These are phyloP conservation scores for Sporothrix pallida DNA, from an alignment of 2,329 filamentous ascomycete species.

Conservation along the genomic window DNA sequence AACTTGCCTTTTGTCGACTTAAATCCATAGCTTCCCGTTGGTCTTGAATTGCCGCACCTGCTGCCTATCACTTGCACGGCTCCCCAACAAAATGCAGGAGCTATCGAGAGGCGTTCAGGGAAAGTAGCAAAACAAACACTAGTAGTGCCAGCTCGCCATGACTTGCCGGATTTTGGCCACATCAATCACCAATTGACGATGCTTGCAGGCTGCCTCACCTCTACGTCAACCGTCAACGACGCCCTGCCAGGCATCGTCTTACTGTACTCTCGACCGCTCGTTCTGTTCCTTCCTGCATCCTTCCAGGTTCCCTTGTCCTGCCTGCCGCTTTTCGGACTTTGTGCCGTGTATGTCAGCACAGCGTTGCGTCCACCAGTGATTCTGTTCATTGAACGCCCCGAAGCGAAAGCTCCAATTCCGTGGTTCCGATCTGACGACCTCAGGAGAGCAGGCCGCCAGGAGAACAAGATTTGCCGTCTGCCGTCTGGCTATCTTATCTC, in stretches of 20 bases:
- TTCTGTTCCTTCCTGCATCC: not conserved
- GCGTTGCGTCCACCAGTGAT: not conserved
- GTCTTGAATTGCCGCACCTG: not conserved
- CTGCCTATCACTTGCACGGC: not conserved
- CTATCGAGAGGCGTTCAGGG: not conserved
- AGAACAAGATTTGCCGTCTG: not conserved
- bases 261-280: not conserved
- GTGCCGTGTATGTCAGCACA: not conserved
- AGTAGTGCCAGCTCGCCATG: not conserved
- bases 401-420: not conserved
- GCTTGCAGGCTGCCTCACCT: not conserved
- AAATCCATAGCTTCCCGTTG: not conserved
- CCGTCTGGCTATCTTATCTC: not conserved
- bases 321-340: not conserved
- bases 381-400: not conserved
- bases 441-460: too few species aligned
- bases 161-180: constrained; percentile 7
- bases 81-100: not conserved
- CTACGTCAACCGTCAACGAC: not conserved
- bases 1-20: not conserved
- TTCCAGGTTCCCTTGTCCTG: not conserved
- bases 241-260: not conserved
- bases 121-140: not conserved
- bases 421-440: not conserved
- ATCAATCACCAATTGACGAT: not conserved